Conservation (phyloP, 176 grass and related monocot genomes). For the Calamus simplicifolius region DNA sequence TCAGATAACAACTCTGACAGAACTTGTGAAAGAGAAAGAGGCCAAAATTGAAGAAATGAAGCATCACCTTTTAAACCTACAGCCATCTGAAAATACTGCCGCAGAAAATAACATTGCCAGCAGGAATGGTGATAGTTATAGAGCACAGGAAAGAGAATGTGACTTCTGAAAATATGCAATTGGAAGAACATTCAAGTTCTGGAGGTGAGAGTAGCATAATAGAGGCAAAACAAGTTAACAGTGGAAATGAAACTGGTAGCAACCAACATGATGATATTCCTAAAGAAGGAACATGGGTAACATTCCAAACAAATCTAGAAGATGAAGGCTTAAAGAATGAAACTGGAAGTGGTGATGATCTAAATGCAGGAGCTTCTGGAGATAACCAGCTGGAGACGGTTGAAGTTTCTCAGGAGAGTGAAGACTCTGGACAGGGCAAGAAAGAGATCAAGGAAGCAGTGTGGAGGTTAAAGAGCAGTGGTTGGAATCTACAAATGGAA, state of each 20-base stretch:
- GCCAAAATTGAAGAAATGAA: slow-evolving; percentile 72
- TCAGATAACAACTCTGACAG: slow-evolving; percentile 45
- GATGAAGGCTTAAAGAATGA: slow-evolving; percentile 23
- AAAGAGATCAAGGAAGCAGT: too few species aligned
- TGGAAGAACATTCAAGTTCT: background rate
- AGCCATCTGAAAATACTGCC: slow-evolving; percentile 6
- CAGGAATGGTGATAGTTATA: slow-evolving; percentile 2
- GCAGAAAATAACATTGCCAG: slow-evolving; percentile 5
- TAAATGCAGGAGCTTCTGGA: too few species aligned
- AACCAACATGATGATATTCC: slow-evolving; percentile 20
- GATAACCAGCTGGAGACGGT: too few species aligned
- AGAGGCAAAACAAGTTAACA: slow-evolving; percentile 25
- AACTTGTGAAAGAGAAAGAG: slow-evolving; percentile 66
- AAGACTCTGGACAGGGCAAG: too few species aligned
- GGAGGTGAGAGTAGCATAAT: background rate
- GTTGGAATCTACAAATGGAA: too few species aligned
- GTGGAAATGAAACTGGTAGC: slow-evolving; percentile 18
- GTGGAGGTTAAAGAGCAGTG: too few species aligned
- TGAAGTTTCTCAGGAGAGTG: too few species aligned
- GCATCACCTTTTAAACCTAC: slow-evolving; percentile 22
- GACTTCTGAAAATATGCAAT: background rate
- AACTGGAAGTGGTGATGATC: slow-evolving; percentile 28
- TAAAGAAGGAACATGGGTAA: slow-evolving; percentile 39
- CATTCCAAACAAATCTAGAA: slow-evolving; percentile 22
- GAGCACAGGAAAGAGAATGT: slow-evolving; percentile 16